phyloP scores from a whole-genome alignment of 306 rosid genomes.

The Mimosa bimucronata region DNA sequence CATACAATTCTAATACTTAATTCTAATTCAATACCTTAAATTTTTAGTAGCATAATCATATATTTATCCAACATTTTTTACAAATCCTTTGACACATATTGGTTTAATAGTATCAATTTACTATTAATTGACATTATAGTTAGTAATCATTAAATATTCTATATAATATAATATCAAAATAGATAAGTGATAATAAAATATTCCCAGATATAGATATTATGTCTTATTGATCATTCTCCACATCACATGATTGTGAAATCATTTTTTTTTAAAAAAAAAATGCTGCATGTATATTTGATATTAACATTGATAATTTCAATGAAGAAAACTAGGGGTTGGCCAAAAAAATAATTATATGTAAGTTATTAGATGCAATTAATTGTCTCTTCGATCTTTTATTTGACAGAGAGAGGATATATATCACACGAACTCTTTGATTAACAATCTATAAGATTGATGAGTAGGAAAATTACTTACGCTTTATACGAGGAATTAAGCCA shows the following conservation, averaged over 20 bases:
- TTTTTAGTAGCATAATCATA: too few species aligned
- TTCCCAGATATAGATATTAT: too few species aligned
- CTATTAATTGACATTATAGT: too few species aligned
- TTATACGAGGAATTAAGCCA: slow-evolving; percentile 29
- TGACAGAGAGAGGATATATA: not conserved
- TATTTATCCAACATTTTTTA: too few species aligned
- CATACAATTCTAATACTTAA: too few species aligned
- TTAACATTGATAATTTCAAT: not conserved
- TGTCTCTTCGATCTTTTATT: not conserved
- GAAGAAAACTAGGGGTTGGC: not conserved
- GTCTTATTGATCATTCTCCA: not conserved
- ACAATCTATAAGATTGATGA: not conserved
- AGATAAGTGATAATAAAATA: too few species aligned
- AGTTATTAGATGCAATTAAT: not conserved
- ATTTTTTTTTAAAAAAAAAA: not conserved
- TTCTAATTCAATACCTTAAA: too few species aligned
- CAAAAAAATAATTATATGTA: too few species aligned
- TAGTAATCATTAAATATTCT: too few species aligned
- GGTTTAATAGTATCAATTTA: too few species aligned
- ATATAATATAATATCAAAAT: too few species aligned
- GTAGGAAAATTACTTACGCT: not conserved
- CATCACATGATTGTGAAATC: not conserved
- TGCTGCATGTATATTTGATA: not conserved
- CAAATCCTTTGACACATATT: too few species aligned
- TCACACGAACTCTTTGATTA: not conserved